Evolutionary conservation across 495 filamentous ascomycete species (phyloP).

Genomic region (Neurospora sublineolata): DNA sequence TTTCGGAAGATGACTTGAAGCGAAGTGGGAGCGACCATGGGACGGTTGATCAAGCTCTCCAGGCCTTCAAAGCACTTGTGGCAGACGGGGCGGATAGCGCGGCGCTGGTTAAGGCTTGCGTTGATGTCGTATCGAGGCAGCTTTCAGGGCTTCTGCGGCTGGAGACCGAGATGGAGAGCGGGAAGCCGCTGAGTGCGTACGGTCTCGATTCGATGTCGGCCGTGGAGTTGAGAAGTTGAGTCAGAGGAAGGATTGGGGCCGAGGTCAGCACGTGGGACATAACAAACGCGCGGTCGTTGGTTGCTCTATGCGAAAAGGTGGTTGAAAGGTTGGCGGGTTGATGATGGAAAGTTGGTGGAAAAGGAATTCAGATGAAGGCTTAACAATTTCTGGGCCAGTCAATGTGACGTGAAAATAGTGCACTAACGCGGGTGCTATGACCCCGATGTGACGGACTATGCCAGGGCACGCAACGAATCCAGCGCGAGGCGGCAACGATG

Average conservation of each 20-base stretch:
- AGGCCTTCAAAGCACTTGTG: constrained; percentile 2
- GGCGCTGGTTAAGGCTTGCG: neutral
- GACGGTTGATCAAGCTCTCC: neutral
- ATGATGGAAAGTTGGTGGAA: neutral
- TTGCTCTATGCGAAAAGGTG: constrained; percentile 3
- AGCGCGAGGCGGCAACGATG: too few species aligned
- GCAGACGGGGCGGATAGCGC: neutral
- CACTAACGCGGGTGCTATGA: neutral
- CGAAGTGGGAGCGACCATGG: neutral
- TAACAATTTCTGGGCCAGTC: neutral
- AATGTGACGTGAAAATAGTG: neutral
- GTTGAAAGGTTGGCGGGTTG: constrained; percentile 2
- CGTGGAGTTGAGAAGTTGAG: constrained; percentile 3
- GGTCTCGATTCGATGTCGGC: constrained; percentile 7
- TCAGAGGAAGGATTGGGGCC: neutral
- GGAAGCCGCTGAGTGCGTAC: constrained; percentile 8
- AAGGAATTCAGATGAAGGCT: neutral
- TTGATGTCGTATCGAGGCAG: neutral
- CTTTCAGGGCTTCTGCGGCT: constrained; percentile 3
- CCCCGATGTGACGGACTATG: neutral
- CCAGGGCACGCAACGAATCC: neutral
- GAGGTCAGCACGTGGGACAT: constrained; percentile 3
- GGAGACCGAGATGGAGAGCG: constrained; percentile 3
- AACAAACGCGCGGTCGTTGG: neutral
- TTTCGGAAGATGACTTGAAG: neutral